Conservation (phyloP, 1,284 basidiomycete genomes). For the Spongispora temasekensis region DNA sequence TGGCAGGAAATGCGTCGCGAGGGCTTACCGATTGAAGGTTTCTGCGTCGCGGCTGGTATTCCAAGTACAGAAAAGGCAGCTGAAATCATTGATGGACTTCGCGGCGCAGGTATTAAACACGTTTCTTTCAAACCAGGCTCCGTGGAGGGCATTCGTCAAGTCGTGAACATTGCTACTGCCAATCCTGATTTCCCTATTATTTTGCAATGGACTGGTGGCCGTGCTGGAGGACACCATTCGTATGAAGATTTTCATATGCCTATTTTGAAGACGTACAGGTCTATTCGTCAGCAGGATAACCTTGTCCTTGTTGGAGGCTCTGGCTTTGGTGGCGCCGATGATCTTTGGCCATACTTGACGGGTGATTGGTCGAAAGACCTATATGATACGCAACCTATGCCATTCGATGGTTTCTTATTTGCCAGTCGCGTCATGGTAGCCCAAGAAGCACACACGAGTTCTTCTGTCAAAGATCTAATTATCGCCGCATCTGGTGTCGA, state of each 20-base stretch:
- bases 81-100: conserved; percentile 85
- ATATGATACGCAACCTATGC: conserved; percentile 94
- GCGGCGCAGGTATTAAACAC: conserved; percentile 86
- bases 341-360: conserved; percentile 95
- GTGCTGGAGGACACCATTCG: conserved; percentile 98
- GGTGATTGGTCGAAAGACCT: conserved; percentile 90
- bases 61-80: conserved; percentile 92
- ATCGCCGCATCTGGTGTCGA: conserved; percentile 92
- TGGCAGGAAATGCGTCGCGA: conserved; percentile 98
- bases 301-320: conserved; percentile 94
- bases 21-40: conserved; percentile 94
- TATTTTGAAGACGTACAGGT: conserved; percentile 85
- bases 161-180: conserved; percentile 92
- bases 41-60: conserved; percentile 97
- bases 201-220: conserved; percentile 98
- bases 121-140: conserved; percentile 98
- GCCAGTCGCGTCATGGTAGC: conserved; percentile 98
- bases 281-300: conserved; percentile 89
- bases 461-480: conserved; percentile 95
- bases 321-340: conserved; percentile 94
- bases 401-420: conserved; percentile 97
- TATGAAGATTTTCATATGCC: conserved; percentile 99
- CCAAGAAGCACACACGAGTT: conserved; percentile 94
- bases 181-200: conserved; percentile 99
- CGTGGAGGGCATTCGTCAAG: conserved; percentile 95